These are phyloP conservation scores for Verticillium isaacii DNA, from an alignment of 2,329 filamentous ascomycete genomes.

Conservation along the genomic window DNA sequence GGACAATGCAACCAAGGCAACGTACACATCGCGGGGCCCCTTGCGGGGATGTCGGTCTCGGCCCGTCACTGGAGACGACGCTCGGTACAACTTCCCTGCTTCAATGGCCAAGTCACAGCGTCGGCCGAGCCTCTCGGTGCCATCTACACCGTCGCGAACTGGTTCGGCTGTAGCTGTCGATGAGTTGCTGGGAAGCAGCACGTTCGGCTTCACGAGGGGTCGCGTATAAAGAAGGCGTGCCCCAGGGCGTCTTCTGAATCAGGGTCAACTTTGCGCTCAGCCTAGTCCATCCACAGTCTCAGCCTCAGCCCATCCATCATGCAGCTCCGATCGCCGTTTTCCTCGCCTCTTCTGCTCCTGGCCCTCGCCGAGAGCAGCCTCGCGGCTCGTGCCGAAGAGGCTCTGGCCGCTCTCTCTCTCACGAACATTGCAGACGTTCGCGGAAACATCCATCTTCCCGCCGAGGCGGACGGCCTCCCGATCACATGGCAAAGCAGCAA, in stretches of 20 bases:
- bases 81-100: neutral
- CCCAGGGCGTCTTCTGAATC: neutral
- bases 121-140: neutral
- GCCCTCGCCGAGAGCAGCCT: conserved; percentile 2
- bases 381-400: conserved; percentile 6
- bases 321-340: conserved; percentile 1
- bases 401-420: conserved; percentile 18
- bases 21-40: neutral
- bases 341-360: conserved; percentile 5
- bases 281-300: neutral
- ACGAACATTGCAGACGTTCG: conserved; percentile 30
- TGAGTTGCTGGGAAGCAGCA: neutral
- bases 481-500: conserved; percentile 31
- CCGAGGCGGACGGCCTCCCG: conserved; percentile 19
- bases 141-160: neutral
- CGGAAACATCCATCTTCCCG: conserved; percentile 31
- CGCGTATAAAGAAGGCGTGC: neutral
- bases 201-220: neutral
- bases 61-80: neutral
- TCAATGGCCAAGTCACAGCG: neutral
- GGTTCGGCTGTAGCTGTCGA: neutral
- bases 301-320: neutral
- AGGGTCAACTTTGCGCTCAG: neutral
- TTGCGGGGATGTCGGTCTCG: neutral
- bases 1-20: neutral